Percentiles rank a stretch among this genome's conserved stretches.
Evolutionary conservation across 306 rosid species (phyloP).

Genomic region (Cucumis cinereus): DNA sequence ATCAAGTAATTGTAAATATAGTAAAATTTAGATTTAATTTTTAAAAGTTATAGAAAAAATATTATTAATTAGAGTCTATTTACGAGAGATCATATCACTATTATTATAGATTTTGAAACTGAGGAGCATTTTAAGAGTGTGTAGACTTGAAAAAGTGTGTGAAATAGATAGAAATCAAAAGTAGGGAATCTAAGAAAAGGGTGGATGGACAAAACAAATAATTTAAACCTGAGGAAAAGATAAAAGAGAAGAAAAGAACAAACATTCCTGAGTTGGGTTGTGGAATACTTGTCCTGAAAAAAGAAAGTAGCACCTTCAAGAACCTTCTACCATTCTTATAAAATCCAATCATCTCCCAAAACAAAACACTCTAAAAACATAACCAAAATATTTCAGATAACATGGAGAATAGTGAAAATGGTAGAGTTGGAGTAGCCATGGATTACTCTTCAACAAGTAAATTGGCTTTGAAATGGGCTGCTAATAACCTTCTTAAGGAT

Average conservation of each 20-base stretch:
- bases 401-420: background rate
- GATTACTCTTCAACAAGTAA: conserved; percentile 64
- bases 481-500: conserved; percentile 33
- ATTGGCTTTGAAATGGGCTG: conserved; percentile 53
- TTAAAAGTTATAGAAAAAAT: no score
- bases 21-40: no score
- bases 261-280: background rate
- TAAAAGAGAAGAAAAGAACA: background rate
- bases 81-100: no score
- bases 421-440: conserved; percentile 52
- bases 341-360: background rate
- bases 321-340: background rate
- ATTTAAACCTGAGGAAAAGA: background rate
- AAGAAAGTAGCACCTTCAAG: background rate
- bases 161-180: no score
- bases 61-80: no score
- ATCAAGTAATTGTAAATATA: no score
- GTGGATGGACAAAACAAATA: background rate
- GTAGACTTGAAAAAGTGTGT: no score
- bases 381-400: background rate
- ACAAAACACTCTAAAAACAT: background rate
- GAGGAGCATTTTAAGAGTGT: no score
- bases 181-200: no score
- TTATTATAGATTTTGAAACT: no score
- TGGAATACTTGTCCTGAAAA: background rate